Evolutionary conservation across 768 basidiomycete species (phyloP).

Genomic region (Plicaturopsis crispa): DNA sequence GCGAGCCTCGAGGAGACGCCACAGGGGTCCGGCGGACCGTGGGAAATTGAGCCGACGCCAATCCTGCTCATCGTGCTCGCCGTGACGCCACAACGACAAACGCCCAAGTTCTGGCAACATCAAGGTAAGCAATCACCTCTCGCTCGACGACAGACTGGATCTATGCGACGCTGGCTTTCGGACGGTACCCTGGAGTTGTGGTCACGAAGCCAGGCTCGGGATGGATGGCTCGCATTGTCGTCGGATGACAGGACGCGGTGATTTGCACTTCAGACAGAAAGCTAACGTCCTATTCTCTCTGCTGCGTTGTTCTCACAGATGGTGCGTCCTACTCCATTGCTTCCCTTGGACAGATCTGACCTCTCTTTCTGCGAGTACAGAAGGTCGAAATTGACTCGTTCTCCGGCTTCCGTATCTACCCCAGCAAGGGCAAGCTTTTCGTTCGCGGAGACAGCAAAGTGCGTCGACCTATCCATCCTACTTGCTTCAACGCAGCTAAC

Average conservation of each 20-base stretch:
- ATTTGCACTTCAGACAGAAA: too few relatives aligned
- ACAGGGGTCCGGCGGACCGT: too few relatives aligned
- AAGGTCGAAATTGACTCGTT: constrained; percentile 99
- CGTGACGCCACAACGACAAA: too few relatives aligned
- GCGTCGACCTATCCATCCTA: constrained; percentile 20
- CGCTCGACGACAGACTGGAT: too few relatives aligned
- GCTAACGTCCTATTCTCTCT: too few relatives aligned
- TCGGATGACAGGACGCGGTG: too few relatives aligned
- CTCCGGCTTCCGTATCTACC: constrained; percentile 97
- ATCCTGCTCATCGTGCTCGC: too few relatives aligned
- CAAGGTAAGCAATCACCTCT: too few relatives aligned
- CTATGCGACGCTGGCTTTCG: background rate
- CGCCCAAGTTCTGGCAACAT: too few relatives aligned
- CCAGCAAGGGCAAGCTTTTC: constrained; percentile 92
- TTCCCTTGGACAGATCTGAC: background rate
- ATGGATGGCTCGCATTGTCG: background rate
- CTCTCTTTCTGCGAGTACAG: constrained; percentile 23
- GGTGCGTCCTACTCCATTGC: background rate
- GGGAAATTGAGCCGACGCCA: too few relatives aligned
- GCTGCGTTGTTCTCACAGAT: background rate
- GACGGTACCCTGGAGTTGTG: background rate
- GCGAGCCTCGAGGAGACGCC: too few relatives aligned
- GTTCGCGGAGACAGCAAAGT: constrained; percentile 97
- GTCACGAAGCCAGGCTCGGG: background rate
- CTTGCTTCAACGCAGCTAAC: too few relatives aligned